Percentiles rank a stretch among this genome's conserved stretches.
These are phyloP conservation scores for Hypoxylon intermedium DNA, from an alignment of 495 filamentous ascomycete species.

Conservation along the genomic window DNA sequence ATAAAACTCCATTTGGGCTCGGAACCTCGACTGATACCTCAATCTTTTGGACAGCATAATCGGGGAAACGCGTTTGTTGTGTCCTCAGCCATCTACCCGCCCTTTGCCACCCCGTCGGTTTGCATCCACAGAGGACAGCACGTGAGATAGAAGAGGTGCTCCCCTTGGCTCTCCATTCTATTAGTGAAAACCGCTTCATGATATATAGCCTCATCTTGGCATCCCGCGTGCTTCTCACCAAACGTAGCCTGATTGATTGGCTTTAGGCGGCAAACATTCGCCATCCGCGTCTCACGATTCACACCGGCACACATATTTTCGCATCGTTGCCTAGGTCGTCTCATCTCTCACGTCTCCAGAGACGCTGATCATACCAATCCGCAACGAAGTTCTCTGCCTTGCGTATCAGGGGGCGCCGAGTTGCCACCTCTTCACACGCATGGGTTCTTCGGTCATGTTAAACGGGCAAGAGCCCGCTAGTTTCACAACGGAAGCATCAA, in stretches of 20 bases:
- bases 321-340: background rate
- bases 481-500: slow-evolving; percentile 20
- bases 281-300: background rate
- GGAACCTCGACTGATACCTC: slow-evolving; percentile 22
- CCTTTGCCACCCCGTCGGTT: slow-evolving; percentile 9
- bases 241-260: background rate
- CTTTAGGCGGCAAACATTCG: background rate
- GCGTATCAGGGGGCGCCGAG: background rate
- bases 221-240: background rate
- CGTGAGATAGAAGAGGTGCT: background rate
- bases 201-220: background rate
- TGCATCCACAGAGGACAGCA: background rate
- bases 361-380: background rate
- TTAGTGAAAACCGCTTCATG: too few species aligned
- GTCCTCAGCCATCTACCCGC: background rate
- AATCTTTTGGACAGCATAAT: slow-evolving; percentile 24
- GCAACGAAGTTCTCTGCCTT: slow-evolving; percentile 1
- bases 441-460: slow-evolving; percentile 36
- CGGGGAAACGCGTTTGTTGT: slow-evolving; percentile 14
- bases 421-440: slow-evolving; percentile 10
- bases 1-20: slow-evolving; percentile 31
- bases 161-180: background rate
- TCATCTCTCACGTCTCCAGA: background rate
- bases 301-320: too few species aligned
- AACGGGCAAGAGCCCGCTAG: slow-evolving; percentile 29